Conservation (phyloP, 257 asterid species). For the Lycium ferocissimum region DNA sequence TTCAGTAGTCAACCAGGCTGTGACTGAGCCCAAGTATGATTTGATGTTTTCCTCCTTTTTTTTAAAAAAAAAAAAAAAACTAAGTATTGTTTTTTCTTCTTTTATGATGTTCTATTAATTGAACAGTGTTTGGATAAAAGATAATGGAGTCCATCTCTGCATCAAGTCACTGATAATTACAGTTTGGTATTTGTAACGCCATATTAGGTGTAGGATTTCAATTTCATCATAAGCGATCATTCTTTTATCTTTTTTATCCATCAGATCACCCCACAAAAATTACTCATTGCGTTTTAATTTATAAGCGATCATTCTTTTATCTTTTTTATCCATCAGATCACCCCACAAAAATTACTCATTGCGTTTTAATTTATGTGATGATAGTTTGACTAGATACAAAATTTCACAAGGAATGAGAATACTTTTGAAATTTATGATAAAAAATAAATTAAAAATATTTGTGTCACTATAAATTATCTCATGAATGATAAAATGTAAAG, state of each 20-base stretch:
- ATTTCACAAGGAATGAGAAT: too few species aligned
- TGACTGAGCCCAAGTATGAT: slow-evolving; percentile 20
- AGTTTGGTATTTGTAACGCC: background rate
- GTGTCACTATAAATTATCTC: too few species aligned
- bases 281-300: too few species aligned
- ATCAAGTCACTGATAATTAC: background rate
- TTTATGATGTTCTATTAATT: background rate
- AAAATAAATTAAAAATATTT: too few species aligned
- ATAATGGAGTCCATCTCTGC: background rate
- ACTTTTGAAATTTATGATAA: too few species aligned
- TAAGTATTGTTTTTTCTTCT: background rate
- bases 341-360: background rate
- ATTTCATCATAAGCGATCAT: background rate
- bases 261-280: background rate
- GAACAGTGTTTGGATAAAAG: background rate
- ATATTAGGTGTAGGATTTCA: background rate
- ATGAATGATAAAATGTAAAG: too few species aligned
- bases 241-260: background rate
- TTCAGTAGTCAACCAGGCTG: background rate
- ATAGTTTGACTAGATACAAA: too few species aligned
- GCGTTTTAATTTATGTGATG: too few species aligned
- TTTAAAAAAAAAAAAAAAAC: too few species aligned
- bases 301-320: background rate
- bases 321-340: background rate
- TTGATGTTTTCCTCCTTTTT: background rate